These are phyloP conservation scores for Irpex sp. DNA, from an alignment of 1,284 basidiomycete genomes.

Conservation along the genomic window DNA sequence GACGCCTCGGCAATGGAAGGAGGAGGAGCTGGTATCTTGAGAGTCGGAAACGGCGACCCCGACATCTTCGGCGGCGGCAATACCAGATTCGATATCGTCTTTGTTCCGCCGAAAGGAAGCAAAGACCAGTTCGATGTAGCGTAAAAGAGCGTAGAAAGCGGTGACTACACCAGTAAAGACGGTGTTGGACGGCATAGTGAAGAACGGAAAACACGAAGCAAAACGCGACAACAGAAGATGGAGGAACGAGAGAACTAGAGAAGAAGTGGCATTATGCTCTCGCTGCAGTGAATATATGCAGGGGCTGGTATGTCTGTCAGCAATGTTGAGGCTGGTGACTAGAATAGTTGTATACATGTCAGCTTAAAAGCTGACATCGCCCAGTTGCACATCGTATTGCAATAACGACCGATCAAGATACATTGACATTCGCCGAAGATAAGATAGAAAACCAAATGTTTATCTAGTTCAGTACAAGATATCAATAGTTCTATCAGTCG, in stretches of 20 bases:
- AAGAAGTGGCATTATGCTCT: neutral
- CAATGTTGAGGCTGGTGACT: too few species aligned
- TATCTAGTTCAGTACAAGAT: too few species aligned
- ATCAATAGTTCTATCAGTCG: too few species aligned
- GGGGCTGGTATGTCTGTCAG: too few species aligned
- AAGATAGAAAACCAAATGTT: too few species aligned
- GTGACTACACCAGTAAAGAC: neutral
- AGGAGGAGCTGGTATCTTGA: neutral
- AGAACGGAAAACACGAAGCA: neutral
- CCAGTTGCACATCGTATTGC: too few species aligned
- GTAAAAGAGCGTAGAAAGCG: constrained; percentile 1
- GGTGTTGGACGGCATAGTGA: neutral
- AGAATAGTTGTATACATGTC: too few species aligned
- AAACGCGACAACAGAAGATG: neutral
- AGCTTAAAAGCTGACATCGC: too few species aligned
- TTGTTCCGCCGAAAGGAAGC: neutral
- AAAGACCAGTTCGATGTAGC: neutral
- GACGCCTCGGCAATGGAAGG: neutral
- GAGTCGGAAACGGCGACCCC: neutral
- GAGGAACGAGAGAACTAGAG: neutral
- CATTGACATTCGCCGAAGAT: too few species aligned
- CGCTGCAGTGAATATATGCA: too few species aligned
- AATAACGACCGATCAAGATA: too few species aligned
- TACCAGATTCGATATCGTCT: neutral
- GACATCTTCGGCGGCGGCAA: neutral